Evolutionary conservation across 176 grass and related monocot species (phyloP).

Genomic region (Pontederia paniculata): DNA sequence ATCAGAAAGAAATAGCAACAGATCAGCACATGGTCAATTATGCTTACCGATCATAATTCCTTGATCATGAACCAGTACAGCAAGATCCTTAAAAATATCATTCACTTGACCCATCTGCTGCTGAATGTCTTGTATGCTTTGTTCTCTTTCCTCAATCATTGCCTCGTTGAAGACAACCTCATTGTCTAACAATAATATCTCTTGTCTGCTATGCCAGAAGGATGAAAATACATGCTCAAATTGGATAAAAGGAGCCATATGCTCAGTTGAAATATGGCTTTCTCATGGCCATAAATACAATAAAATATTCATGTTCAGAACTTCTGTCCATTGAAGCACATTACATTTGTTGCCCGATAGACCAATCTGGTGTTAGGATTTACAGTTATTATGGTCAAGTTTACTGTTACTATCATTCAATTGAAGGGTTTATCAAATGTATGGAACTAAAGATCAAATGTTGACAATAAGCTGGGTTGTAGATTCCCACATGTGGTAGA

Average conservation of each 20-base stretch:
- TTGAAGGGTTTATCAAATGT: no score
- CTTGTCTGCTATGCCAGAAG: neutral
- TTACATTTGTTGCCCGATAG: no score
- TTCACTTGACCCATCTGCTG: constrained; percentile 10
- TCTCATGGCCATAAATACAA: no score
- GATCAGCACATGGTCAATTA: neutral
- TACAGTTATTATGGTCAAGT: no score
- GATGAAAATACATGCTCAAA: neutral
- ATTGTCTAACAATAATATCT: constrained; percentile 8
- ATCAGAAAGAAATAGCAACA: neutral
- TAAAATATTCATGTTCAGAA: no score
- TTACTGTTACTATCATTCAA: no score
- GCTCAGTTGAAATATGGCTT: no score
- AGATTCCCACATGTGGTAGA: no score
- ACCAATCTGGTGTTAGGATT: no score
- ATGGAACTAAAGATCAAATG: no score
- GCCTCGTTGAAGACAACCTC: constrained; percentile 11
- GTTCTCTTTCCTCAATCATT: constrained; percentile 10
- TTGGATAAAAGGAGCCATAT: neutral
- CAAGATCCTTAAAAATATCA: constrained; percentile 11
- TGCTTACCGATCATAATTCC: constrained; percentile 5
- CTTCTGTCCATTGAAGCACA: no score
- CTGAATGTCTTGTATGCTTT: constrained; percentile 9
- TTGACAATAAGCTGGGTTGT: no score
- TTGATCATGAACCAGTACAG: constrained; percentile 14